A percentile compares a stretch with the other conserved stretches of the same genome.
Evolutionary conservation across 2,329 filamentous ascomycete genomes (phyloP).

Genomic region (Trichoderma brevicompactum): DNA sequence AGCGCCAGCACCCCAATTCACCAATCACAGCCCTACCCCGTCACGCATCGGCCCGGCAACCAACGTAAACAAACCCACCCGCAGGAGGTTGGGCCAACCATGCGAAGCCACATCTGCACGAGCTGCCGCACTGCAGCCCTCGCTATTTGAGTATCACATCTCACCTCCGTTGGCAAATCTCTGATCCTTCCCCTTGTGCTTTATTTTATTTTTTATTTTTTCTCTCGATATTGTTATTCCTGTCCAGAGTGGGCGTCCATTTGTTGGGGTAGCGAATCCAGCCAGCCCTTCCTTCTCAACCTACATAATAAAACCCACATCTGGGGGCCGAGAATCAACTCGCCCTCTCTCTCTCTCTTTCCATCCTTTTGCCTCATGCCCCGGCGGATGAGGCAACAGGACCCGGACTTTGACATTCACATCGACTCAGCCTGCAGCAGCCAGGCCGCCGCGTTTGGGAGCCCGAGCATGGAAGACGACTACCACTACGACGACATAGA

Average conservation of each 20-base stretch:
- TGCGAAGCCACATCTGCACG: slow-evolving; percentile 35
- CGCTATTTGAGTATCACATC: slow-evolving; percentile 21
- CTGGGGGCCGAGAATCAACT: neutral
- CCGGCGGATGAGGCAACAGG: slow-evolving; percentile 30
- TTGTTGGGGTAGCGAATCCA: slow-evolving; percentile 9
- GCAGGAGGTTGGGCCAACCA: slow-evolving; percentile 39
- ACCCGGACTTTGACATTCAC: slow-evolving; percentile 54
- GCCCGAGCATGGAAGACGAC: slow-evolving; percentile 32
- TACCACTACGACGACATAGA: slow-evolving; percentile 18
- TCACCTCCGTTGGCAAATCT: slow-evolving; percentile 12
- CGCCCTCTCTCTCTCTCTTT: neutral
- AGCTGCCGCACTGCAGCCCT: slow-evolving; percentile 12
- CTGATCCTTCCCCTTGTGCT: slow-evolving; percentile 14
- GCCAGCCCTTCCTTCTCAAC: neutral
- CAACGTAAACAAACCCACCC: slow-evolving; percentile 41
- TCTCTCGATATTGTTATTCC: neutral
- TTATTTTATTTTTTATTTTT: neutral
- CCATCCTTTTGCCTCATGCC: slow-evolving; percentile 15
- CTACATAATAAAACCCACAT: slow-evolving; percentile 11
- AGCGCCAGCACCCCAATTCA: neutral
- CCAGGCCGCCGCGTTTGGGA: slow-evolving; percentile 27
- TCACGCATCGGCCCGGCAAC: slow-evolving; percentile 42
- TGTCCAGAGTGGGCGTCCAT: neutral
- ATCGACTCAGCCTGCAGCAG: slow-evolving; percentile 32
- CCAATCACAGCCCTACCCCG: neutral